Evolutionary conservation across 1,139 yeast species (phyloP).

Genomic region (Chernovozyma sophiae-reginae): DNA sequence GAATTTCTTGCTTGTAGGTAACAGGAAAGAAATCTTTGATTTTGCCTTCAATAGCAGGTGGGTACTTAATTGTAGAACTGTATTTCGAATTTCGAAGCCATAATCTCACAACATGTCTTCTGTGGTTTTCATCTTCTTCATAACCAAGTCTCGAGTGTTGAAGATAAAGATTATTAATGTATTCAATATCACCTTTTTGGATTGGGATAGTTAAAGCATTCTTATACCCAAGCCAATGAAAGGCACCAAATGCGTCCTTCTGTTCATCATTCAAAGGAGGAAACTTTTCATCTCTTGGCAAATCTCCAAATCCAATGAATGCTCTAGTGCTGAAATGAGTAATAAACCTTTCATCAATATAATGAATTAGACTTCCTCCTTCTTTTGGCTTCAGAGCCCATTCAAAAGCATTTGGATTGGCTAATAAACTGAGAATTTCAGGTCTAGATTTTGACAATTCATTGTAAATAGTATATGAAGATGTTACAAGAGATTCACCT

Average conservation of each 20-base stretch:
- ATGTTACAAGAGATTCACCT: constrained; percentile 11
- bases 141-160: constrained; percentile 11
- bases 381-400: constrained; percentile 7
- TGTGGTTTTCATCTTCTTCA: constrained; percentile 9
- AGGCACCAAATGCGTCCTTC: constrained; percentile 11
- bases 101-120: constrained; percentile 10
- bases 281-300: constrained; percentile 9
- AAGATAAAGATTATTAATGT: constrained; percentile 9
- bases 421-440: constrained; percentile 7
- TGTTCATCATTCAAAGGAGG: constrained; percentile 9
- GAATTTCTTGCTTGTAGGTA: constrained; percentile 10
- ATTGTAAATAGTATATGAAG: constrained; percentile 10
- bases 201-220: constrained; percentile 7
- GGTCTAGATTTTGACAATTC: constrained; percentile 10
- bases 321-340: constrained; percentile 9
- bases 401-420: constrained; percentile 6
- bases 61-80: constrained; percentile 7
- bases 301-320: constrained; percentile 10
- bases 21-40: constrained; percentile 9
- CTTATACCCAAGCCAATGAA: constrained; percentile 9
- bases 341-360: constrained; percentile 6
- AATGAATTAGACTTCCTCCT: constrained; percentile 9
- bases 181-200: constrained; percentile 11
- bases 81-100: constrained; percentile 11
- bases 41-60: constrained; percentile 6